Percentiles rank a stretch among this genome's conserved stretches.
Conservation (phyloP, 139 green algal species). For the Coelastrella sp. region DNA sequence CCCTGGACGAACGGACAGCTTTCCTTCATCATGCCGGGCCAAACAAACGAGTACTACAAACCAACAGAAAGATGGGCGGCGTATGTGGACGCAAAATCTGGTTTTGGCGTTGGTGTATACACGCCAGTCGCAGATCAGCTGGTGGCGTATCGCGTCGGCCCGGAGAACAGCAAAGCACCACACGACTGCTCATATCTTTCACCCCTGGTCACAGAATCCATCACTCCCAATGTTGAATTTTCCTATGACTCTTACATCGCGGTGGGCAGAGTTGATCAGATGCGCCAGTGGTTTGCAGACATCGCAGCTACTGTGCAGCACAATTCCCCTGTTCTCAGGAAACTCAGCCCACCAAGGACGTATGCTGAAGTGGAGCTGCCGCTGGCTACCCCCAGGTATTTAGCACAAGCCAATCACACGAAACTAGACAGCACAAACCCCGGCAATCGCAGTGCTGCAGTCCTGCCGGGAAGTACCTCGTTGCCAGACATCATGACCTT, state of each 20-base stretch:
- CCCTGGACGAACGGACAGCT: constrained; percentile 21
- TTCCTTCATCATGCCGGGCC: constrained; percentile 25
- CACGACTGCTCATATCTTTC: constrained; percentile 44
- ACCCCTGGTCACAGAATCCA: not conserved
- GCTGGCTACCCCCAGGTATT: not conserved
- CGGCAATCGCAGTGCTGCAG: no score
- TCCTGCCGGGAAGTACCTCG: not conserved
- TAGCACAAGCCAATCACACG: not conserved
- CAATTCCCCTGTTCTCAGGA: not conserved
- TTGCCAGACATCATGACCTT: not conserved
- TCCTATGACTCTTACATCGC: constrained; percentile 30
- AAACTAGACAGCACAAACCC: no score
- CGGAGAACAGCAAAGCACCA: constrained; percentile 13
- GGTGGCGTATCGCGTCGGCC: constrained; percentile 43
- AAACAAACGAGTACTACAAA: constrained; percentile 31
- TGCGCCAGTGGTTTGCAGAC: constrained; percentile 17
- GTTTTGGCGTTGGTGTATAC: constrained; percentile 40
- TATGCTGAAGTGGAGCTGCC: no score
- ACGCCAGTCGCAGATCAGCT: not conserved
- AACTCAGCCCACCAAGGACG: not conserved
- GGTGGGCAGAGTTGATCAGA: constrained; percentile 31
- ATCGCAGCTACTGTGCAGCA: constrained; percentile 22
- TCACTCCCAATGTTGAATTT: constrained; percentile 24
- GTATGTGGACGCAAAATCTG: constrained; percentile 8
- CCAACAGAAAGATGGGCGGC: constrained; percentile 43